Evolutionary conservation across 2,329 filamentous ascomycete genomes (phyloP), one percentile per base, ranked within the genome.

Genomic region (Apiospora malaysiana): DNA sequence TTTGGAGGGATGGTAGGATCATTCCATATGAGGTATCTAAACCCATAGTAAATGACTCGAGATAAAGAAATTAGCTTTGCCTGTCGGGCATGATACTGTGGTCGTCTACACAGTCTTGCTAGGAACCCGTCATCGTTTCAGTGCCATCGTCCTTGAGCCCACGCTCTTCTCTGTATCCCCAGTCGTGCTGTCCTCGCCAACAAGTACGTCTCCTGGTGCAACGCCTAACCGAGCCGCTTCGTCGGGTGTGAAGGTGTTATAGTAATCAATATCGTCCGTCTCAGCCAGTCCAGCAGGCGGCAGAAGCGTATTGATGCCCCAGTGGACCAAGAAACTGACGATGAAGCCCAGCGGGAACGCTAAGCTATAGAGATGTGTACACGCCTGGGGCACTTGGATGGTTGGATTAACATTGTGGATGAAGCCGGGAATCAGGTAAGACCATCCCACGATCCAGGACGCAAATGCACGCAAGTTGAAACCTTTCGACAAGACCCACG

Each of bases 281-380:
- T 67, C 65, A 16, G 14, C 42, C 8, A 46, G 8, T 4, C 65
- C 65, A 27, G 9, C n/a, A 6, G 65, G 65, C 5, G 65, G 40
- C 5, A 18, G 0, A n/a, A 67, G 6, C 12, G 12, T 67, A 18
- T 67, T 67, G n/a, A 67, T 25, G 6, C 40, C 23, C 40, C 7
- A 46, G 23, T 67, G 65, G 1, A 45, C 65, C 14, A 67, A n/a
- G 65, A 67, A 67, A 25, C 40, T 45, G 43, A 67, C 25, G 12
- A n/a, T 32, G 18, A 67, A 67, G 14, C 65, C 65, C 1, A 67
- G 65, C n/a, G 65, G 65, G 42, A 67, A 67, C 4, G 65, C 40
- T 14, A 67, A 32, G 23, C 21, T 45, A 16, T 21, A 67, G 1
- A 67, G 42, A 4, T 67, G 16, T 1, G n/a, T 32, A 18, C 65